A percentile compares a stretch with the other conserved stretches of the same genome.
Evolutionary conservation across 108 stramenopile species (phyloP).

Genomic region (Nannochloropsis granulata): DNA sequence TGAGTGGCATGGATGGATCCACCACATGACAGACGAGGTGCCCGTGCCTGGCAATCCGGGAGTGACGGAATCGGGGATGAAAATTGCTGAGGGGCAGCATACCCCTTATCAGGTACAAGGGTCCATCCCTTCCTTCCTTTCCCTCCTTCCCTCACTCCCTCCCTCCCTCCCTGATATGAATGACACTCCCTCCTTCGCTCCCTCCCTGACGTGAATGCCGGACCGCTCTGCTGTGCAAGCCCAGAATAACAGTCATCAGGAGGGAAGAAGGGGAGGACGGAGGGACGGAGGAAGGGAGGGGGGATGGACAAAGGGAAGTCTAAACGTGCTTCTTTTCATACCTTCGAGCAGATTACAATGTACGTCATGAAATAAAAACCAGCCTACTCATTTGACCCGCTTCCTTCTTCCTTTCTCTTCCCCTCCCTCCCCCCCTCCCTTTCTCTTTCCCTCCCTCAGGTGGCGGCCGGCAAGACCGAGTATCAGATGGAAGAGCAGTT

Average conservation of each 20-base stretch:
- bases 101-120: background rate
- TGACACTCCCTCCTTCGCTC: too few species aligned
- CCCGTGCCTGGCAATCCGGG: conserved; percentile 43
- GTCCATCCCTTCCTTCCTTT: too few species aligned
- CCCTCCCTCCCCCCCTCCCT: background rate
- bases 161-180: too few species aligned
- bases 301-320: background rate
- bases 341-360: background rate
- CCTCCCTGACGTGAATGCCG: too few species aligned
- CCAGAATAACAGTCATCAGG: too few species aligned
- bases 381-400: conserved; percentile 39
- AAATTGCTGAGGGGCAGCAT: conserved; percentile 19
- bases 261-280: too few species aligned
- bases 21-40: conserved; percentile 63
- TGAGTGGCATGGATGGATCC: conserved; percentile 91
- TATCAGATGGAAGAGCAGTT: background rate
- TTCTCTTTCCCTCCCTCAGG: background rate
- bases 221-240: too few species aligned
- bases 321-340: background rate
- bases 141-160: too few species aligned
- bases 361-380: background rate
- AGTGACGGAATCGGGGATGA: conserved; percentile 28
- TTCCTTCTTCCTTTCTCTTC: conserved; percentile 10
- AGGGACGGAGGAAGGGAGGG: background rate
- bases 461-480: background rate